Conservation (phyloP, 2,329 filamentous ascomycete genomes). For the Colletotrichum trifolii region DNA sequence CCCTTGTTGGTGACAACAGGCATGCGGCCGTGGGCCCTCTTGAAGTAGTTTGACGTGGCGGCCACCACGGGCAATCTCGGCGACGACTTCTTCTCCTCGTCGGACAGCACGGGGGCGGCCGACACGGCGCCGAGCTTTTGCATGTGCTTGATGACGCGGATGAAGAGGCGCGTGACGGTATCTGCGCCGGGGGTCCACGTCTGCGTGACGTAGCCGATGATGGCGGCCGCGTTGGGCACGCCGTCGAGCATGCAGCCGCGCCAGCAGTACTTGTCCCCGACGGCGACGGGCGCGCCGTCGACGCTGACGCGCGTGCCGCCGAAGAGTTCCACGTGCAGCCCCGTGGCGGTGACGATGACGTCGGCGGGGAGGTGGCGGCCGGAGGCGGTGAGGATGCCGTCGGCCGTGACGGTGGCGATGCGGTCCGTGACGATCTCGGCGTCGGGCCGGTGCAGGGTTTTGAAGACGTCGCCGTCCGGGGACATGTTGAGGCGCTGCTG, state of each 20-base stretch:
- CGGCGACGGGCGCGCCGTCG: slow-evolving; percentile 62
- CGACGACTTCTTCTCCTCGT: slow-evolving; percentile 24
- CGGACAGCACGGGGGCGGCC: slow-evolving; percentile 22
- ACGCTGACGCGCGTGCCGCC: slow-evolving; percentile 64
- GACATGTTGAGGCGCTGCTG: slow-evolving; percentile 81
- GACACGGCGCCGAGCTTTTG: slow-evolving; percentile 42
- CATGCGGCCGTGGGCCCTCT: slow-evolving; percentile 48
- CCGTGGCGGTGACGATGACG: slow-evolving; percentile 77
- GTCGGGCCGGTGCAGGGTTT: slow-evolving; percentile 57
- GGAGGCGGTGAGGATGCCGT: slow-evolving; percentile 59
- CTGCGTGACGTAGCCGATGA: slow-evolving; percentile 74
- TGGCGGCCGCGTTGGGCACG: slow-evolving; percentile 70
- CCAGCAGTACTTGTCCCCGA: slow-evolving; percentile 68
- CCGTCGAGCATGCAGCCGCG: slow-evolving; percentile 74
- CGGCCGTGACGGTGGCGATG: slow-evolving; percentile 61
- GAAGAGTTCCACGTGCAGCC: slow-evolving; percentile 68
- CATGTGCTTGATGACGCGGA: slow-evolving; percentile 63
- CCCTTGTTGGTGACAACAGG: slow-evolving; percentile 49
- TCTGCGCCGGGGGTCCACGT: slow-evolving; percentile 77
- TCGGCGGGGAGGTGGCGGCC: slow-evolving; percentile 68
- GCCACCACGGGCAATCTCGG: slow-evolving; percentile 42
- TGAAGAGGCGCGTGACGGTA: slow-evolving; percentile 58
- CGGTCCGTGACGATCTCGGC: slow-evolving; percentile 61
- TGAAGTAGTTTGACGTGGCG: slow-evolving; percentile 48
- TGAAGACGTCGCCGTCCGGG: slow-evolving; percentile 67